A percentile compares a stretch with the other conserved stretches of the same genome.
Conservation (phyloP, 495 filamentous ascomycete genomes). For the Cercophora samala region DNA sequence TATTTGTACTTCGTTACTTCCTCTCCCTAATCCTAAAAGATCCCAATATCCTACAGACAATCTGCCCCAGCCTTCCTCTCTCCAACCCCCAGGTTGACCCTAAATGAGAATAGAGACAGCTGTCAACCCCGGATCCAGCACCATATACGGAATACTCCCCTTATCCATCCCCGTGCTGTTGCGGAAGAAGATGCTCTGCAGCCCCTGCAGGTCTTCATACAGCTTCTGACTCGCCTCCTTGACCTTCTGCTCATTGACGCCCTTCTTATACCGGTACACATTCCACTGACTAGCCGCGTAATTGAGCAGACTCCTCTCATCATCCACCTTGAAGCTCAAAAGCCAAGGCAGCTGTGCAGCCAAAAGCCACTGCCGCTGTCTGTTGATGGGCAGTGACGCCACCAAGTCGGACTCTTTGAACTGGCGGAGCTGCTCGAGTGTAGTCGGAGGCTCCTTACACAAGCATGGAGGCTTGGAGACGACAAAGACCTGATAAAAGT, state of each 20-base stretch:
- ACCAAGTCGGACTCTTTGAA: constrained; percentile 39
- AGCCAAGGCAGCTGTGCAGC: constrained; percentile 44
- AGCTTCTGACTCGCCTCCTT: constrained; percentile 26
- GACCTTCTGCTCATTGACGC: constrained; percentile 16
- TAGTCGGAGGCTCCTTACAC: constrained; percentile 32
- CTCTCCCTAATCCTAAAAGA: not conserved
- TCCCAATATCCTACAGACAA: not conserved
- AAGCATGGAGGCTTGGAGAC: constrained; percentile 44
- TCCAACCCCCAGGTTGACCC: not conserved
- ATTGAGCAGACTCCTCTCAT: constrained; percentile 38
- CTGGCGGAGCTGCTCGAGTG: constrained; percentile 24
- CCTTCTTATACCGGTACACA: constrained; percentile 27
- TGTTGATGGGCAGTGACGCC: constrained; percentile 41
- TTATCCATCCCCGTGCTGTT: constrained; percentile 31
- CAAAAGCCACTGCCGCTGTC: constrained; percentile 41
- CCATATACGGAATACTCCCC: constrained; percentile 41
- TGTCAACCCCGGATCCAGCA: constrained; percentile 40
- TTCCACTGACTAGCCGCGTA: constrained; percentile 37
- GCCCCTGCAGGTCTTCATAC: constrained; percentile 27
- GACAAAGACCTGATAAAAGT: constrained; percentile 50
- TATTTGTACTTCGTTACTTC: not conserved
- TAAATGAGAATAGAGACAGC: constrained; percentile 43
- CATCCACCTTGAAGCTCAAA: constrained; percentile 42
- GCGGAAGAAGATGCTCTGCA: constrained; percentile 26
- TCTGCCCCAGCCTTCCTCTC: not conserved